Conservation (phyloP, 352 stramenopile species). For the Elongisporangium anandrum region DNA sequence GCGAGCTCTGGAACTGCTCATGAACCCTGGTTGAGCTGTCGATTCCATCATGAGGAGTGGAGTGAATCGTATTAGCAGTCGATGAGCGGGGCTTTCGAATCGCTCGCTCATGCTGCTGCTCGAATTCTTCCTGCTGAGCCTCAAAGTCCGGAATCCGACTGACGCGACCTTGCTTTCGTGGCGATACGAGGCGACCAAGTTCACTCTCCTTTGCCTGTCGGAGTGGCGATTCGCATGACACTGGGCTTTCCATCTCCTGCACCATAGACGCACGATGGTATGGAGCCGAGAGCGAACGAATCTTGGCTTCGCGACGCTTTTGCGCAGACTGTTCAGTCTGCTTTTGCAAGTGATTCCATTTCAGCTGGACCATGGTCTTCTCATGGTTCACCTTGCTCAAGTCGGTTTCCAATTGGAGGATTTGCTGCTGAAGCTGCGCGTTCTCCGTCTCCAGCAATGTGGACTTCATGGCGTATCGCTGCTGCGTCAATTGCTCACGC, state of each 20-base stretch:
- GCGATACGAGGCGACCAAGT: background rate
- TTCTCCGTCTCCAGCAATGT: conserved; percentile 37
- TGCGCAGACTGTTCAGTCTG: conserved; percentile 33
- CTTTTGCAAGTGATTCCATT: conserved; percentile 37
- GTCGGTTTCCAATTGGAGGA: conserved; percentile 44
- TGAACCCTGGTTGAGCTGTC: conserved; percentile 6
- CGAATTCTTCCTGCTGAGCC: conserved; percentile 34
- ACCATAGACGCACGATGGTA: conserved; percentile 14
- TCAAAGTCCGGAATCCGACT: conserved; percentile 15
- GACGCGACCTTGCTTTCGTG: background rate
- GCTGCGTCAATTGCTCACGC: conserved; percentile 28
- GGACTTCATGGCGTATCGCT: conserved; percentile 30
- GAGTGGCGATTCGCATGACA: background rate
- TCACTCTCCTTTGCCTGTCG: background rate
- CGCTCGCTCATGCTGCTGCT: conserved; percentile 17
- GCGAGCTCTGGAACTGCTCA: conserved; percentile 30
- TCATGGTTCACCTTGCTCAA: conserved; percentile 43
- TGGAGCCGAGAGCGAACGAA: conserved; percentile 39
- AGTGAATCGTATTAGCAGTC: background rate
- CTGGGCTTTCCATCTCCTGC: background rate
- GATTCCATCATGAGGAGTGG: background rate
- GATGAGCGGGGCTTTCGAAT: conserved; percentile 10
- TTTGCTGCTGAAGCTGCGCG: conserved; percentile 37
- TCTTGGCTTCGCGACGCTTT: conserved; percentile 39
- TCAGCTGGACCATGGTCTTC: conserved; percentile 38